A percentile compares a stretch with the other conserved stretches of the same genome.
These are phyloP conservation scores for Rosa persica DNA, from an alignment of 306 rosid genomes.

Conservation along the genomic window DNA sequence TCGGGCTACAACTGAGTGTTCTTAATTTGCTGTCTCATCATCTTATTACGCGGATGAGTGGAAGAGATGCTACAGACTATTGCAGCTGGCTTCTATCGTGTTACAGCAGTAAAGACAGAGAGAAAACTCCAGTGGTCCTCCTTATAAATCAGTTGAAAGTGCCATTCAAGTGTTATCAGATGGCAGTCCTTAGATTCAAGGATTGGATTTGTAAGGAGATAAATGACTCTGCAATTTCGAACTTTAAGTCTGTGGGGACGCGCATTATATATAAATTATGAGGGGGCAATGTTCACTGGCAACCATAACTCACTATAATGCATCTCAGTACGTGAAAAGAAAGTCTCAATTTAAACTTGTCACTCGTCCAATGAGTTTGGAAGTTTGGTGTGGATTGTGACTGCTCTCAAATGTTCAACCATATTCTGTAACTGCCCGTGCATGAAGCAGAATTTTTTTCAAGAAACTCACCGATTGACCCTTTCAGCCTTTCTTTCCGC, in stretches of 20 bases:
- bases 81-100: neutral
- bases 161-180: neutral
- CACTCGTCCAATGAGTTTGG: neutral
- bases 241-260: neutral
- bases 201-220: neutral
- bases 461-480: too few species aligned
- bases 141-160: too few species aligned
- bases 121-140: neutral
- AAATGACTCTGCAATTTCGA: neutral
- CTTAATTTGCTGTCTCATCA: neutral
- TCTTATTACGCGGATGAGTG: neutral
- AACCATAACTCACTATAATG: neutral
- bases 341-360: neutral
- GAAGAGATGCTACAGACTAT: neutral
- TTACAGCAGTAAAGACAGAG: neutral
- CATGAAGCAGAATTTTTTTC: too few species aligned
- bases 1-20: neutral
- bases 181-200: neutral
- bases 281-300: neutral
- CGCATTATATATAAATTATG: neutral
- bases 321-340: neutral
- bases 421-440: too few species aligned
- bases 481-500: too few species aligned
- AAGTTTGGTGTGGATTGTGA: neutral
- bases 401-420: too few species aligned